These are phyloP conservation scores for Trichosporon faecale DNA, from an alignment of 1,284 basidiomycete genomes.

Conservation along the genomic window DNA sequence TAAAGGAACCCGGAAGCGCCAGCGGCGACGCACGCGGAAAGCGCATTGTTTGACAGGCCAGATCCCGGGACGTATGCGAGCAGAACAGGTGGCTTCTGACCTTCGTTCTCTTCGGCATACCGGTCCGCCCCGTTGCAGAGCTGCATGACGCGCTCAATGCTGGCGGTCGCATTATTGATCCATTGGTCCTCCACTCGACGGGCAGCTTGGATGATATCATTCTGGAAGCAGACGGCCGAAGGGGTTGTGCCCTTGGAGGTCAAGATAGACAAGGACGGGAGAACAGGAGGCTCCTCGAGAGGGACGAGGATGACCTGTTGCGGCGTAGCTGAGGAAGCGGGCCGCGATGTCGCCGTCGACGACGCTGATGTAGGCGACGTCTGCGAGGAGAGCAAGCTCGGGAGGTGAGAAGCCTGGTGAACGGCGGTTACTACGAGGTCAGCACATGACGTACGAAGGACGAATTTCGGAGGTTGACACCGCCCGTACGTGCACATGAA, in stretches of 20 bases:
- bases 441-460: neutral
- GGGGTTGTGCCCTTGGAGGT: constrained; percentile 47
- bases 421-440: constrained; percentile 38
- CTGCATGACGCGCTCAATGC: constrained; percentile 33
- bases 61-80: constrained; percentile 49
- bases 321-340: constrained; percentile 17
- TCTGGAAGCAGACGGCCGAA: constrained; percentile 51
- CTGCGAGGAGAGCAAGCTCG: constrained; percentile 30
- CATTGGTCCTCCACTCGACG: constrained; percentile 46
- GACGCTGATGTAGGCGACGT: constrained; percentile 13
- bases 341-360: constrained; percentile 12
- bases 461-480: neutral
- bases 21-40: constrained; percentile 40
- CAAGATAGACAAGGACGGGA: constrained; percentile 48
- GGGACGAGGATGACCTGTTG: constrained; percentile 48
- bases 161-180: constrained; percentile 40
- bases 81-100: constrained; percentile 41
- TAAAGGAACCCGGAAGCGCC: constrained; percentile 48
- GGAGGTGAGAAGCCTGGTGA: constrained; percentile 39
- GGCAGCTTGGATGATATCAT: constrained; percentile 48
- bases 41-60: constrained; percentile 33
- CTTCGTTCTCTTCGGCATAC: constrained; percentile 42
- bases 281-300: constrained; percentile 44
- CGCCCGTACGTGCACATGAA: neutral
- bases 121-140: constrained; percentile 47